Evolutionary conservation across 495 filamentous ascomycete species (phyloP), one percentile per base, ranked within the genome.

Genomic region (Trichoderma erinaceum): DNA sequence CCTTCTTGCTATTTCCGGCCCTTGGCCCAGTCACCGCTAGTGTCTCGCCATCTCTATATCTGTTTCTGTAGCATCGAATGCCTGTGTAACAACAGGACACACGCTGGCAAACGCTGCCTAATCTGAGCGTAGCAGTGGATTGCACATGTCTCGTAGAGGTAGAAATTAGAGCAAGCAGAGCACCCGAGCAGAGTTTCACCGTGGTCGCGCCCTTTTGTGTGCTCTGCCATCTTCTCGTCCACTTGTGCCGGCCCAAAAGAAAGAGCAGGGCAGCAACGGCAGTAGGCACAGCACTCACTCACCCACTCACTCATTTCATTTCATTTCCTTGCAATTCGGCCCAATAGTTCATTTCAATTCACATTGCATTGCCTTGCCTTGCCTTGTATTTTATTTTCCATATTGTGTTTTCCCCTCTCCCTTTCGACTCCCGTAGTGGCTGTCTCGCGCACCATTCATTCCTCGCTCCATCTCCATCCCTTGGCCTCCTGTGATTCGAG

Each of bases 401-500:
- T 38, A 38, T 38, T n/a, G 18, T 16, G n/a, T 48, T 15, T 48
- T 48, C 3, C 8, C 56, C 23, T n/a, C 10, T 61, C 50, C 50
- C 50, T 56, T 1, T 56, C 25, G 50, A 56, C 56, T 4, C 44
- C 44, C 13, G 12, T 4, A 48, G n/a, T 11, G 44, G 44, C 12
- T 48, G 44, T 48, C 44, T 48, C 44, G 44, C 44, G 35, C 35
- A 38, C 44, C 44, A 48, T 29, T 27, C 52, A 58, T 61, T 61
- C 56, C 56, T 61, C 16, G 27, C 23, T 16, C 18, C 56, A 29
- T 61, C 27, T 29, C 48, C 25, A 56, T 61, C 56, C 56, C 56
- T 61, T 13, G 21, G 56, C 21, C 56, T 61, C 56, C 56, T 61
- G 56, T 61, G 23, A 32, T 61, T 61, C 25, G 25, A 61, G 56